phyloP scores from a whole-genome alignment of 352 stramenopile species.

The Phytophthora capsici region DNA sequence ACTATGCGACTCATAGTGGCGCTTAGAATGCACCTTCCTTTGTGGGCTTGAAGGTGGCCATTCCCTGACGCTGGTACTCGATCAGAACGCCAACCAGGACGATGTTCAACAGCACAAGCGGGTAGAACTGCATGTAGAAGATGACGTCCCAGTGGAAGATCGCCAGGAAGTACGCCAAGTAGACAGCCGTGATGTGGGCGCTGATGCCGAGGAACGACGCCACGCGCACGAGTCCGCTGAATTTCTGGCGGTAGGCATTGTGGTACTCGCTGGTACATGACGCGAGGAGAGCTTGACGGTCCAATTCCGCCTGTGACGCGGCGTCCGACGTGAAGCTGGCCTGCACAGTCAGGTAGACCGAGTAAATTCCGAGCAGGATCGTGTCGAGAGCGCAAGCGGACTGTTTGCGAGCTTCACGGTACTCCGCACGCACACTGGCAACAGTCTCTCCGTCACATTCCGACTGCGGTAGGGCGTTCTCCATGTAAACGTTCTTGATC shows the following conservation, averaged over 20 bases:
- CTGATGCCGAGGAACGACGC: slow-evolving; percentile 87
- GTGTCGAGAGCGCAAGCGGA: slow-evolving; percentile 68
- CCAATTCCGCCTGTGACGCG: slow-evolving; percentile 60
- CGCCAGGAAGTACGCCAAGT: slow-evolving; percentile 70
- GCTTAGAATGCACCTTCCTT: slow-evolving; percentile 47
- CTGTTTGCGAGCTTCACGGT: slow-evolving; percentile 65
- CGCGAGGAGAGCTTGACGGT: slow-evolving; percentile 61
- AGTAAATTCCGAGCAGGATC: slow-evolving; percentile 79
- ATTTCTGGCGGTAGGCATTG: slow-evolving; percentile 59
- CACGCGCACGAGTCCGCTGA: slow-evolving; percentile 64
- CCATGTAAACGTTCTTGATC: slow-evolving; percentile 90
- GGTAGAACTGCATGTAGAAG: slow-evolving; percentile 83
- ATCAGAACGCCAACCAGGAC: slow-evolving; percentile 59
- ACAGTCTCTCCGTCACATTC: slow-evolving; percentile 84
- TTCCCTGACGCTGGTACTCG: slow-evolving; percentile 71
- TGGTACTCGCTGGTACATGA: slow-evolving; percentile 75
- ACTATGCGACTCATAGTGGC: slow-evolving; percentile 27
- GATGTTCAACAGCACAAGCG: slow-evolving; percentile 69
- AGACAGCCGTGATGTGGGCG: slow-evolving; percentile 74
- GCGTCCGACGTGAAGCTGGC: slow-evolving; percentile 71
- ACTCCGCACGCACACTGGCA: slow-evolving; percentile 81
- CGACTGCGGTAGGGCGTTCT: slow-evolving; percentile 79
- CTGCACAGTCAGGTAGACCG: slow-evolving; percentile 75
- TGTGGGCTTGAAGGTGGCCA: slow-evolving; percentile 54
- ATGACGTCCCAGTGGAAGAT: slow-evolving; percentile 81